Conservation (phyloP, 2,329 filamentous ascomycete species). For the Fusarium duplospermum region DNA sequence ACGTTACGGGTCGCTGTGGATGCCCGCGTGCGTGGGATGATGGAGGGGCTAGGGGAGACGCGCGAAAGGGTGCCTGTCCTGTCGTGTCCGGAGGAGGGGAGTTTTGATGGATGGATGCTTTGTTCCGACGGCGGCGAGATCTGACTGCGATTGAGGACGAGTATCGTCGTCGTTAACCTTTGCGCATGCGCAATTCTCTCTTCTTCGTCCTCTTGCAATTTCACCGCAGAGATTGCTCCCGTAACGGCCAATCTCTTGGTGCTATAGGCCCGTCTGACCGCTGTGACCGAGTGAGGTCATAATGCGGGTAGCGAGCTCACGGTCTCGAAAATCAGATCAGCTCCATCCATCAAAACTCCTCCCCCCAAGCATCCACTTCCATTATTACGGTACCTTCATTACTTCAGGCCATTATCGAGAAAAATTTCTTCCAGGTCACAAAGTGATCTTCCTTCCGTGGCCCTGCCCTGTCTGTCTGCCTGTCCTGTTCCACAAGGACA, state of each 20-base stretch:
- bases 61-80: slow-evolving; percentile 3
- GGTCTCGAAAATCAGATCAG: slow-evolving; percentile 26
- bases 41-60: slow-evolving; percentile 11
- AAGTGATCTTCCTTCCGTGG: not conserved
- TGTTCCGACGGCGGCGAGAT: not conserved
- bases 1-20: slow-evolving; percentile 33
- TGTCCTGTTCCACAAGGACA: not conserved
- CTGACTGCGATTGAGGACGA: not conserved
- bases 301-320: slow-evolving; percentile 27
- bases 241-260: slow-evolving; percentile 1
- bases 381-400: not conserved
- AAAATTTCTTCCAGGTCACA: slow-evolving; percentile 2
- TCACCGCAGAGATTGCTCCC: slow-evolving; percentile 7
- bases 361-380: slow-evolving; percentile 3
- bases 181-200: not conserved
- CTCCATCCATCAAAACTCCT: slow-evolving; percentile 8
- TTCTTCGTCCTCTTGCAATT: not conserved
- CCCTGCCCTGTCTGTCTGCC: not conserved
- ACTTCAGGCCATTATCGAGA: slow-evolving; percentile 7
- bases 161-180: no score
- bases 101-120: not conserved
- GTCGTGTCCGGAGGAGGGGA: not conserved
- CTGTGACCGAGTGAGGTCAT: slow-evolving; percentile 35
- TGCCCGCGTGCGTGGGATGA: slow-evolving; percentile 25
- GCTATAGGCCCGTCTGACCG: slow-evolving; percentile 10